These are phyloP conservation scores for Aegilops umbellulata DNA, from an alignment of 176 grass and related monocot genomes.

Conservation along the genomic window DNA sequence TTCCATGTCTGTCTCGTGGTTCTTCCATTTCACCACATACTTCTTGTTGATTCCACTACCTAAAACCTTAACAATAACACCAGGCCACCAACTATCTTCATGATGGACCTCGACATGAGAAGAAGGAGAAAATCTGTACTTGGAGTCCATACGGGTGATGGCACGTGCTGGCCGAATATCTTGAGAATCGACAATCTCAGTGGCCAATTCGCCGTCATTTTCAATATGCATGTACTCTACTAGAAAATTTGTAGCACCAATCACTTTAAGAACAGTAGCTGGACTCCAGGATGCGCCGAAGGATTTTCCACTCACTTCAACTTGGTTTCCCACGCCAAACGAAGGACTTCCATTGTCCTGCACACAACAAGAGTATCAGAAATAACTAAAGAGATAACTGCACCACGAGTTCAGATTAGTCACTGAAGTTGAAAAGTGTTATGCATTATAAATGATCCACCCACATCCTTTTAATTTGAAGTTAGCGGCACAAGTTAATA, in stretches of 20 bases:
- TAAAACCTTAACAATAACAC: constrained; percentile 20
- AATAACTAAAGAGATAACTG: background rate
- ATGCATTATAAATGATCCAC: too few species aligned
- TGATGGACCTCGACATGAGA: constrained; percentile 25
- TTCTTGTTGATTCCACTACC: constrained; percentile 4
- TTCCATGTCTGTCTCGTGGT: background rate
- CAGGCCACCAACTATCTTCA: constrained; percentile 42
- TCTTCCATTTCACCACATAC: constrained; percentile 30
- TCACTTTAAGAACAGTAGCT: constrained; percentile 43
- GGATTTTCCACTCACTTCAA: constrained; percentile 41
- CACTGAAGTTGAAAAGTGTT: too few species aligned
- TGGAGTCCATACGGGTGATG: background rate
- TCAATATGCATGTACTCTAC: constrained; percentile 18
- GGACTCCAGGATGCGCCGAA: constrained; percentile 29
- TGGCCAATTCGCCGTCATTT: constrained; percentile 11
- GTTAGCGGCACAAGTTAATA: too few species aligned
- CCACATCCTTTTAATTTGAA: too few species aligned
- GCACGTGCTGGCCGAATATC: constrained; percentile 27
- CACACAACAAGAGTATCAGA: background rate
- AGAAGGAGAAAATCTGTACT: constrained; percentile 34
- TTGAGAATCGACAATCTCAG: constrained; percentile 36
- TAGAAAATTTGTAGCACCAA: constrained; percentile 31
- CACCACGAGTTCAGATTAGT: too few species aligned
- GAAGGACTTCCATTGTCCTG: constrained; percentile 21
- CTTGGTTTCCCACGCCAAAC: constrained; percentile 23